Base-by-base conservation (phyloP, 805 yeast species). In the Yamadazyma sp. region DNA sequence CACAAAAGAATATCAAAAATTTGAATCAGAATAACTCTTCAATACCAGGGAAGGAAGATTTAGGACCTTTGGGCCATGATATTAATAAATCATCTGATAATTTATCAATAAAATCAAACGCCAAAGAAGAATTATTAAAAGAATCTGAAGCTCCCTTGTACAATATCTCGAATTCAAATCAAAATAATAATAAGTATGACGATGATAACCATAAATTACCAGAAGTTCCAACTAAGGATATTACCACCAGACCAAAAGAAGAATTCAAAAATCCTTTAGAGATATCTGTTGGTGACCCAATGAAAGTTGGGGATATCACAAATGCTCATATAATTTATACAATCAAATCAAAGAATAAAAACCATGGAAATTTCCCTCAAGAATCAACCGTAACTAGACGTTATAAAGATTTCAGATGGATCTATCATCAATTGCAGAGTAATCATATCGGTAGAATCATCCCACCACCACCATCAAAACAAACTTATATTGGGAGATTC, bases 401-500 rank as follows among this genome's bases (percentile, higher is more conserved):
- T 45, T 93, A 91, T 58, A 77, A 81, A 35, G 98, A 93, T 58
- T 91, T 93, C 60, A 67, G 96, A 42, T 91, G 98, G 98, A 69
- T 93, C 9, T 91, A 88, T 57, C 86, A 86, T 45, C 96, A 89
- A 48, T 65, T 93, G 17, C 85, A 84, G 51, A 75, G 77, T 50
- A 86, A 82, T 48, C 88, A 93, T 53, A 95, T 96, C 23, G 98
- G 98, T 1, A 70, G 73, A 39, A 80, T 93, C 23, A 80, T 93
- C 16, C 98, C 98, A 1, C 73, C 73, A 2, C 96, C 98, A 1
- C 97, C 98, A 4, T 89, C 97, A 0, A 95, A 86, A 40, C 95
- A 93, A 57, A 96, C 94, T 43, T 83, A 84, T 6, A 82, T 89
- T 36, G 97, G 98, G 4, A 73, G 96, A 43, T 88, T 93, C 60